Base-by-base conservation (phyloP, 768 basidiomycete species). In the Leccinum arenicola region DNA sequence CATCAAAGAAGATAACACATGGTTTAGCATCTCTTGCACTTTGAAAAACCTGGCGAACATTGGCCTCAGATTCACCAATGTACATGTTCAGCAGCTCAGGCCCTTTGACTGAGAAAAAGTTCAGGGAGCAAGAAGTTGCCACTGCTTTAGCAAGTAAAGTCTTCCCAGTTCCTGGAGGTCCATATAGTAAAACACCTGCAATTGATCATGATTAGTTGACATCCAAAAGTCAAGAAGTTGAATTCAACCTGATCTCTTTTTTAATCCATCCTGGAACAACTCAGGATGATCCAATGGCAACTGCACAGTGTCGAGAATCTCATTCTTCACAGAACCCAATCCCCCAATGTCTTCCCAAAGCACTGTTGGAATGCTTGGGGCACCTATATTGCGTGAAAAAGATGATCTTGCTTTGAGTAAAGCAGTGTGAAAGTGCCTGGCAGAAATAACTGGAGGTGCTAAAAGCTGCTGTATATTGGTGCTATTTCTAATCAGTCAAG, bases 271-370 rank as follows among this genome's bases (percentile, higher is more conserved):
- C 1, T 87, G 81, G 73, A 98, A 98, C 0, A 98, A 71, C 63
- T 97, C 94, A 8, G 95, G 93, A 70, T 91, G 85, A 50, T 95
- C 90, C 19, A 98, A 74, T 1, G 95, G 95, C 3, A 98, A 77
- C 68, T 97, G 94, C 48, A 98, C 91, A 19, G 95, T 99, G 67
- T 99, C 96, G 59, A 98, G 76, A 55, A 99, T 98, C 65, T 98
- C 96, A 38, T 84, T 74, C 71, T 98, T 98, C 58, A 97, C 93
- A 60, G 80, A 76, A 3, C 85, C 87, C 11, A 99, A 76, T 4
- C 97, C 97, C 27, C 97, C 97, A 12, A 99, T 89, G 70, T 99
- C 97, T 71, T 98, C 94, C 97, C 97, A 99, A 0, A 89, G 83
- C 1, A 99, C 95, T 62, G 82, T 89, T 1, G 97, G 97, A 36